Conservation (phyloP, 352 stramenopile genomes). For the Phytopythium mirpurense region DNA sequence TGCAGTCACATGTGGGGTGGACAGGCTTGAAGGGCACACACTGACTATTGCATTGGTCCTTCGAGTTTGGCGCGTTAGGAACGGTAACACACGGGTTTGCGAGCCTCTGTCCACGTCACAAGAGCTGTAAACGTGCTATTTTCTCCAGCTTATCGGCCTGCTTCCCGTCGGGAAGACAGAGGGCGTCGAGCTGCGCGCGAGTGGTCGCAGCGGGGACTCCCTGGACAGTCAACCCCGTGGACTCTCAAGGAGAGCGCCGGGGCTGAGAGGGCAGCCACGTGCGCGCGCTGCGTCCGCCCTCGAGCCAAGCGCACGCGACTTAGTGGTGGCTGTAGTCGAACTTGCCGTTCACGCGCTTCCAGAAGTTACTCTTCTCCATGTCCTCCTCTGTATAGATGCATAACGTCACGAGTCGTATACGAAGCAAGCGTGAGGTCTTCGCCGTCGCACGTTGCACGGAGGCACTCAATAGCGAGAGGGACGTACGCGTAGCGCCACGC, state of each 20-base stretch:
- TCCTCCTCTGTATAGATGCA: constrained; percentile 49
- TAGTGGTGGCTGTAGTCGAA: constrained; percentile 79
- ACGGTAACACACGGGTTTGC: too few species aligned
- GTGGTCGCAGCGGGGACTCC: too few species aligned
- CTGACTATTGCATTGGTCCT: too few species aligned
- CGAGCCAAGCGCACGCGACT: constrained; percentile 8
- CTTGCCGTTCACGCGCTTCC: constrained; percentile 82
- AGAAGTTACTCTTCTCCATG: constrained; percentile 84
- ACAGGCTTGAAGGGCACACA: too few species aligned
- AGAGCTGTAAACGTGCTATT: constrained; percentile 6
- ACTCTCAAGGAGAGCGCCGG: background rate
- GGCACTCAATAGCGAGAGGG: background rate
- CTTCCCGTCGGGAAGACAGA: background rate
- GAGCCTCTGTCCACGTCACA: background rate
- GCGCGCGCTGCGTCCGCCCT: background rate
- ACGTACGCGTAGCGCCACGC: constrained; percentile 59
- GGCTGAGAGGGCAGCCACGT: background rate
- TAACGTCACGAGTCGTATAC: too few species aligned
- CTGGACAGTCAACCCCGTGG: too few species aligned
- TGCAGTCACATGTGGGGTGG: too few species aligned
- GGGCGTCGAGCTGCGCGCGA: too few species aligned
- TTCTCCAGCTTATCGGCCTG: constrained; percentile 8
- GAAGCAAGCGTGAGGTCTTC: background rate
- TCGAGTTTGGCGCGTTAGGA: too few species aligned
- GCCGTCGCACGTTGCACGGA: too few species aligned